Percentiles rank a stretch among this genome's conserved stretches.
Evolutionary conservation across 176 grass and related monocot species (phyloP).

Genomic region (Neostapfia colusana): DNA sequence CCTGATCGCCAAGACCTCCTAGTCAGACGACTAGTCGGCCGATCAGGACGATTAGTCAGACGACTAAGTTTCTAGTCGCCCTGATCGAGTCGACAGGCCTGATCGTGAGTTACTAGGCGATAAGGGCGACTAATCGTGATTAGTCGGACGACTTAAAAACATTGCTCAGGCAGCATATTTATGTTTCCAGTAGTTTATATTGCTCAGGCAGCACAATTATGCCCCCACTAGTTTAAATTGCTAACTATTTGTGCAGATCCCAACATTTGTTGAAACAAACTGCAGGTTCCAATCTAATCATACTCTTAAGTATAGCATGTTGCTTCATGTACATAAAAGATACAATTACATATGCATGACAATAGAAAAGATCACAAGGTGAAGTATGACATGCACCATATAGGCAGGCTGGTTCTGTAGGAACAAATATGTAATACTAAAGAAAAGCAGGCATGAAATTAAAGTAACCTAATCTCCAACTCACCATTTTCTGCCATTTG

Average conservation of each 20-base stretch:
- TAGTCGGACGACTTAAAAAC: too few species aligned
- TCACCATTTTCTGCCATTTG: conserved; percentile 71
- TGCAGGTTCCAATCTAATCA: conserved; percentile 4
- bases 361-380: not conserved
- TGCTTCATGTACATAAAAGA: not conserved
- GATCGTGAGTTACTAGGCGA: too few species aligned
- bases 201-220: not conserved
- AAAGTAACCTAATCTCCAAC: conserved; percentile 25
- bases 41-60: too few species aligned
- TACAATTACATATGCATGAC: not conserved
- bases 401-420: not conserved
- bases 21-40: too few species aligned
- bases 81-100: too few species aligned
- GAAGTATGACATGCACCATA: not conserved
- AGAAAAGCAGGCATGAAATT: not conserved
- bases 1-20: too few species aligned
- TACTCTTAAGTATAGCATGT: not conserved
- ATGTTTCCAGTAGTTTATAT: too few species aligned
- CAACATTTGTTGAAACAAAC: not conserved
- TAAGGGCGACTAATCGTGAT: too few species aligned
- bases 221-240: conserved; percentile 4
- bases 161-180: too few species aligned
- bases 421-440: conserved; percentile 15
- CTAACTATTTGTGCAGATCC: not conserved
- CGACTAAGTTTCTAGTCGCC: too few species aligned